Evolutionary conservation across 768 basidiomycete species (phyloP).

Genomic region (Pisolithus marmoratus): DNA sequence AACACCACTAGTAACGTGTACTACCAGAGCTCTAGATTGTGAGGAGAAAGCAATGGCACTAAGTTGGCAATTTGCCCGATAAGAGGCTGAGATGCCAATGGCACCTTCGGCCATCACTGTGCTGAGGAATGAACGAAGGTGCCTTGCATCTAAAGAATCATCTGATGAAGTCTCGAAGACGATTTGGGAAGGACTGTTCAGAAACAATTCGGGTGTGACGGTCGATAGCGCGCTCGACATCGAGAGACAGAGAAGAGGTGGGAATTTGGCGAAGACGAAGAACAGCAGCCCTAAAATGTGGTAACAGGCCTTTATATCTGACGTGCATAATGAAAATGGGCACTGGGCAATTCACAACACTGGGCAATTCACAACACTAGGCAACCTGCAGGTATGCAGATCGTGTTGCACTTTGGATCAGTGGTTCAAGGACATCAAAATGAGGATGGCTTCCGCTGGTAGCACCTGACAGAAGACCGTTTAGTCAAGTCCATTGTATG

Average conservation of each 20-base stretch:
- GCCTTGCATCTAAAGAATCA: not conserved
- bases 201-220: too few species aligned
- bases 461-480: too few species aligned
- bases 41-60: constrained; percentile 38
- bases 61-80: constrained; percentile 31
- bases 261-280: too few species aligned
- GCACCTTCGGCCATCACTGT: constrained; percentile 11
- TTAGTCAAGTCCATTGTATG: too few species aligned
- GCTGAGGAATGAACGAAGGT: constrained; percentile 27
- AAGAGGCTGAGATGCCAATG: constrained; percentile 41
- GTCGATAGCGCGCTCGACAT: too few species aligned
- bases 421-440: too few species aligned
- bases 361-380: not conserved
- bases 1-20: constrained; percentile 19
- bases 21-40: constrained; percentile 26
- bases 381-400: not conserved
- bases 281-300: not conserved
- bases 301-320: not conserved
- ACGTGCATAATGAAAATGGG: not conserved
- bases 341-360: not conserved
- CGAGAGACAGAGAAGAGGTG: constrained; percentile 10
- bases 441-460: too few species aligned
- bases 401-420: too few species aligned
- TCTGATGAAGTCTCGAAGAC: constrained; percentile 23
- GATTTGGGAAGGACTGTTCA: constrained; percentile 16